Conservation (phyloP, 2,329 filamentous ascomycete species). For the Achaetomium macrosporum region DNA sequence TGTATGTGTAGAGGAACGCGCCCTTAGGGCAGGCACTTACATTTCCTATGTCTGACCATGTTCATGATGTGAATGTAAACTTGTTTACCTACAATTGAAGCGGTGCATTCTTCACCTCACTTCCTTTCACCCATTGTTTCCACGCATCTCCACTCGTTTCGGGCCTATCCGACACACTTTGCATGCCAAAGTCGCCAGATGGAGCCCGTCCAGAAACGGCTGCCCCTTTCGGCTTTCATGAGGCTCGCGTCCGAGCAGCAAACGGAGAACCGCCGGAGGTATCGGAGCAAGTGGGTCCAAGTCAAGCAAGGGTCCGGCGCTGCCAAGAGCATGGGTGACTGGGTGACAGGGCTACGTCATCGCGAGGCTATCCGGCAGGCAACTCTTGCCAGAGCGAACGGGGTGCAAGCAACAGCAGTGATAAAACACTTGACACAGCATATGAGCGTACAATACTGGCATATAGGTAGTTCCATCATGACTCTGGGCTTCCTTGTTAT, state of each 20-base stretch:
- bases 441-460: too few species aligned
- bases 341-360: too few species aligned
- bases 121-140: not conserved
- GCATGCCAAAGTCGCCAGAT: not conserved
- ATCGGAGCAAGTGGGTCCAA: constrained; percentile 4
- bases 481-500: too few species aligned
- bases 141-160: constrained; percentile 2
- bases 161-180: constrained; percentile 2
- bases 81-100: not conserved
- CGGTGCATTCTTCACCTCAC: not conserved
- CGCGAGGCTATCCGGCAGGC: too few species aligned
- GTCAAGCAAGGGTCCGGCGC: not conserved
- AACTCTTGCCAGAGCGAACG: too few species aligned
- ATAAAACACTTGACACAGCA: too few species aligned
- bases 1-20: constrained; percentile 8
- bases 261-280: constrained; percentile 14
- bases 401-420: too few species aligned
- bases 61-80: constrained; percentile 12
- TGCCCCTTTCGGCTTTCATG: not conserved
- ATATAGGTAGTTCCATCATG: too few species aligned
- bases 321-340: too few species aligned
- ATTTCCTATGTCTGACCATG: constrained; percentile 7
- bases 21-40: constrained; percentile 1
- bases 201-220: not conserved
- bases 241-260: not conserved